Evolutionary conservation across 768 basidiomycete species (phyloP).

Genomic region (Hydnomerulius pinastri): DNA sequence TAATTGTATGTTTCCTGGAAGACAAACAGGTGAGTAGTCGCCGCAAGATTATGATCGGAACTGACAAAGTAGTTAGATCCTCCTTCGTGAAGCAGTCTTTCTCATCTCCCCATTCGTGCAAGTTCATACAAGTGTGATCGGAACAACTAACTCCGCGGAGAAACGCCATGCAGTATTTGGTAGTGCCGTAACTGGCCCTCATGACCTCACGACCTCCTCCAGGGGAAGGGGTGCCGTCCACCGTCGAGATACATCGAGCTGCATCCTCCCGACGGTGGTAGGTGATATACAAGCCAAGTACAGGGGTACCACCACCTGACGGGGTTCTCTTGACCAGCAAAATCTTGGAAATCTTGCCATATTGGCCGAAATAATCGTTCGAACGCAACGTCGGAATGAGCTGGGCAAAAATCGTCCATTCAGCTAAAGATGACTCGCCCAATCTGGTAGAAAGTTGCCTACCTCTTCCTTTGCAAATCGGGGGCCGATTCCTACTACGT

Average conservation of each 20-base stretch:
- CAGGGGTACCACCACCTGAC: slow-evolving; percentile 68
- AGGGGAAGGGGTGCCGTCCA: slow-evolving; percentile 92
- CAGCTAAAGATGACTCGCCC: slow-evolving; percentile 1
- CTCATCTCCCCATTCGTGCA: slow-evolving; percentile 99
- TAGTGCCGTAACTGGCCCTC: slow-evolving; percentile 94
- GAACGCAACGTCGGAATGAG: slow-evolving; percentile 91
- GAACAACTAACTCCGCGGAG: slow-evolving; percentile 82
- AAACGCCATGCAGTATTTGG: slow-evolving; percentile 97
- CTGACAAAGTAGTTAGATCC: slow-evolving; percentile 88
- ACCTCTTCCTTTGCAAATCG: slow-evolving; percentile 97
- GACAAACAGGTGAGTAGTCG: not conserved
- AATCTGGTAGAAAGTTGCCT: slow-evolving; percentile 24
- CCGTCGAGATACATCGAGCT: slow-evolving; percentile 85
- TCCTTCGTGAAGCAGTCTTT: slow-evolving; percentile 98
- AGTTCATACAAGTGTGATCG: slow-evolving; percentile 88
- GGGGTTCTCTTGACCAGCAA: slow-evolving; percentile 87
- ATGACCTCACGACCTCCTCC: slow-evolving; percentile 86
- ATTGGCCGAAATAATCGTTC: slow-evolving; percentile 97
- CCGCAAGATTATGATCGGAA: slow-evolving; percentile 18
- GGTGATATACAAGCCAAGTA: slow-evolving; percentile 95
- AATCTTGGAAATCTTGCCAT: slow-evolving; percentile 97
- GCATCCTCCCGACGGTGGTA: slow-evolving; percentile 95
- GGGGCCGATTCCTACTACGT: slow-evolving; percentile 93
- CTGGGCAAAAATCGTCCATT: slow-evolving; percentile 41
- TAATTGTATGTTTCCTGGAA: slow-evolving; percentile 87